These are phyloP conservation scores for Paspalum vaginatum DNA, from an alignment of 176 grass and related monocot genomes.

Conservation along the genomic window DNA sequence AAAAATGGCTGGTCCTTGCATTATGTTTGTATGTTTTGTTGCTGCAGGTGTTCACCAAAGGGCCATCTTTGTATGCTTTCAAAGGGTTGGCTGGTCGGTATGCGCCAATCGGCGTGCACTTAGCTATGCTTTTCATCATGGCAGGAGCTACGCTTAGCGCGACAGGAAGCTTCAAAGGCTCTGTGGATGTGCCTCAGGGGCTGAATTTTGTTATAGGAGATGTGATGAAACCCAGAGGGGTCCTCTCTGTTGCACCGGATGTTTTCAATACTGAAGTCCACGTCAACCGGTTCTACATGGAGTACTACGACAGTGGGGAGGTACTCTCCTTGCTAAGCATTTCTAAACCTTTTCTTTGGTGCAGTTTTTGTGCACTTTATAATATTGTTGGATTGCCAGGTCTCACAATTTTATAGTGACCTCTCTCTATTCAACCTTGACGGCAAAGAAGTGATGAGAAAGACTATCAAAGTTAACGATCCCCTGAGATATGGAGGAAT, in stretches of 20 bases:
- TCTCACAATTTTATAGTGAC: conserved; percentile 91
- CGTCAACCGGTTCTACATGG: conserved; percentile 94
- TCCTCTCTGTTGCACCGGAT: conserved; percentile 61
- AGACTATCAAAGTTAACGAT: conserved; percentile 95
- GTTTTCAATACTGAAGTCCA: conserved; percentile 92
- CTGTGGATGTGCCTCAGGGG: conserved; percentile 86
- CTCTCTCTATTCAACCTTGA: conserved; percentile 87
- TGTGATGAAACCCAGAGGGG: conserved; percentile 77
- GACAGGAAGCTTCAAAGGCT: conserved; percentile 83
- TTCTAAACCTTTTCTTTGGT: conserved; percentile 3
- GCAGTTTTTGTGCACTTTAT: background rate
- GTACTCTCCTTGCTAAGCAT: conserved; percentile 39
- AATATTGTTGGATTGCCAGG: conserved; percentile 51
- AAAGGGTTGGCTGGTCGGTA: conserved; percentile 80
- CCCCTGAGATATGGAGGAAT: conserved; percentile 80
- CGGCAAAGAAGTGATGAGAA: conserved; percentile 86
- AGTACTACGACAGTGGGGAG: conserved; percentile 98
- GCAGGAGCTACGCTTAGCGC: conserved; percentile 83
- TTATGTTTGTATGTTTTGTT: conserved; percentile 14
- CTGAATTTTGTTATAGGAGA: conserved; percentile 93
- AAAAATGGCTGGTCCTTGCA: background rate
- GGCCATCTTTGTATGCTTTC: conserved; percentile 85
- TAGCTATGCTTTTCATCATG: conserved; percentile 96
- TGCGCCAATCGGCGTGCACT: conserved; percentile 86
- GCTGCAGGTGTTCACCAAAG: conserved; percentile 79